Evolutionary conservation across 169 alveolate species (phyloP).

Genomic region (Eimeria falciformis): DNA sequence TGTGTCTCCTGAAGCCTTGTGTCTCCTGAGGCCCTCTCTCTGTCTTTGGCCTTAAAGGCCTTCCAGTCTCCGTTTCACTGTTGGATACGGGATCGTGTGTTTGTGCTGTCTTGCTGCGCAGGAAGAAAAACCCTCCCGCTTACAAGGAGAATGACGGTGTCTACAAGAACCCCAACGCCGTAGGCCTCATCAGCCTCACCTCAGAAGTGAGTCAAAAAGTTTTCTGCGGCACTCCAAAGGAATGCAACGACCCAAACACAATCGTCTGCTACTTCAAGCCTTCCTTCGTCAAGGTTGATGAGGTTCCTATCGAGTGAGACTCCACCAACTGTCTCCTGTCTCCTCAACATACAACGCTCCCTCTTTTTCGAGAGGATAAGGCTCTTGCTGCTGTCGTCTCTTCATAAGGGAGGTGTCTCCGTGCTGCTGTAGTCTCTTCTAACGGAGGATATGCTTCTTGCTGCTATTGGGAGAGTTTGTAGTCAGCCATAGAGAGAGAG

Average conservation of each 20-base stretch:
- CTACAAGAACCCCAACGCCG: conserved; percentile 10
- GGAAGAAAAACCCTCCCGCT: neutral
- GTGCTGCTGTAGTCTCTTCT: neutral
- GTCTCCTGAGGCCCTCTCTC: neutral
- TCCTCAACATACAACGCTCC: neutral
- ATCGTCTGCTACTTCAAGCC: conserved; percentile 27
- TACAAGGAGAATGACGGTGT: neutral
- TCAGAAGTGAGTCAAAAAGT: neutral
- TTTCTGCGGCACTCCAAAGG: neutral
- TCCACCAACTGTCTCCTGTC: too few relatives aligned
- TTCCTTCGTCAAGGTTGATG: neutral
- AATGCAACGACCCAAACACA: neutral
- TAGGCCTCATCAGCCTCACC: conserved; percentile 11
- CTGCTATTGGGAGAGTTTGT: too few relatives aligned
- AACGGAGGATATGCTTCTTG: neutral
- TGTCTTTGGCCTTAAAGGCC: neutral
- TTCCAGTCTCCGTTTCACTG: neutral
- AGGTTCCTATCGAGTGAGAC: conserved; percentile 5
- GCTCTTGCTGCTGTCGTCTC: too few relatives aligned
- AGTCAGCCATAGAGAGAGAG: neutral
- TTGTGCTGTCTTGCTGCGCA: neutral
- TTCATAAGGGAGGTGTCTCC: neutral
- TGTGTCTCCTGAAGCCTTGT: neutral
- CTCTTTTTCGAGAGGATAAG: neutral
- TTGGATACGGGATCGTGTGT: neutral